phyloP scores from a whole-genome alignment of 805 yeast species.

The Lipomyces sp. region DNA sequence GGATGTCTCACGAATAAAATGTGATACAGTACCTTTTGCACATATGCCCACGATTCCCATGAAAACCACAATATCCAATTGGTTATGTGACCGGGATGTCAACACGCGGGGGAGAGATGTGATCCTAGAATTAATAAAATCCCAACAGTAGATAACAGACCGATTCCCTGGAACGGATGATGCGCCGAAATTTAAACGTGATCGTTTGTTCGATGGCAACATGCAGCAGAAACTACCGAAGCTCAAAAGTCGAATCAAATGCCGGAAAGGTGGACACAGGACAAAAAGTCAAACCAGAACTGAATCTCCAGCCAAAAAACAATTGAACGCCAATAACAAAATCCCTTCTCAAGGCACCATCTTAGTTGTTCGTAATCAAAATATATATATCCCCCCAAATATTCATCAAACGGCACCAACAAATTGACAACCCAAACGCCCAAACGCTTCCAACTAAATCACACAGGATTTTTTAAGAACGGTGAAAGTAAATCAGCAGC shows the following conservation, averaged over 20 bases:
- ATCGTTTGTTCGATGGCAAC: not conserved
- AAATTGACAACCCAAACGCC: not conserved
- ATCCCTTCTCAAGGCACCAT: not conserved
- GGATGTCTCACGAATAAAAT: not conserved
- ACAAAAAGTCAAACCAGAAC: not conserved
- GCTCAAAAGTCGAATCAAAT: not conserved
- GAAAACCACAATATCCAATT: not conserved
- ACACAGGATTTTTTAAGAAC: not conserved
- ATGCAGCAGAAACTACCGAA: not conserved
- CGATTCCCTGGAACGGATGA: not conserved
- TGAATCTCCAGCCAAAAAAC: not conserved
- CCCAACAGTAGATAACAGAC: not conserved
- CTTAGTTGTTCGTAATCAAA: not conserved
- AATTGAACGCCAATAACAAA: not conserved
- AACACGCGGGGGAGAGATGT: not conserved
- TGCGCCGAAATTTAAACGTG: not conserved
- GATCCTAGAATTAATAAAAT: not conserved
- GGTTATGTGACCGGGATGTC: not conserved
- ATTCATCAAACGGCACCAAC: not conserved
- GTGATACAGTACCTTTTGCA: constrained; percentile 8
- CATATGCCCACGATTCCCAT: not conserved
- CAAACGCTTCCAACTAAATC: not conserved
- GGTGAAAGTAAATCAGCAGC: not conserved
- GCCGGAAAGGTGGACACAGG: not conserved
- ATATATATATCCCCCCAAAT: not conserved